A percentile compares a stretch with the other conserved stretches of the same genome.
Conservation (phyloP, 176 grass and related monocot species). For the Eragrostis nindensis region DNA sequence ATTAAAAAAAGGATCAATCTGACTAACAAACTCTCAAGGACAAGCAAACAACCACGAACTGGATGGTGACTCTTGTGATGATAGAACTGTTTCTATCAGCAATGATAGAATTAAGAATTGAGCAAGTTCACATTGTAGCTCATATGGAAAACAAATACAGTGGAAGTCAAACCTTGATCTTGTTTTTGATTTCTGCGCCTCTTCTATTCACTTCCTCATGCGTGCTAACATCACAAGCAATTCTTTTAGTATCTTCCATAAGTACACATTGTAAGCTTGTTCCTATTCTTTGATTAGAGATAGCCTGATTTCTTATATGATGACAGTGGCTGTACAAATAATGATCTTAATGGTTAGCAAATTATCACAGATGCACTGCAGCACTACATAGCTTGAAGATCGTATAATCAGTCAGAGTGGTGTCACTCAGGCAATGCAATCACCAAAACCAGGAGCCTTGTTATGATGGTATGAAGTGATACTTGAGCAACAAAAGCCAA, state of each 20-base stretch:
- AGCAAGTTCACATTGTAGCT: not conserved
- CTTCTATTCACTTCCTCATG: constrained; percentile 58
- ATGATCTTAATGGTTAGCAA: not conserved
- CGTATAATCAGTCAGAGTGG: constrained; percentile 40
- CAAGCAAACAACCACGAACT: not conserved
- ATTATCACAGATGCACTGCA: not conserved
- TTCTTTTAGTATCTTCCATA: constrained; percentile 46
- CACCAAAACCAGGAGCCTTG: constrained; percentile 52
- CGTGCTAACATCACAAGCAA: constrained; percentile 48
- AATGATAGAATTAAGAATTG: not conserved
- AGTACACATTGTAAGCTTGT: constrained; percentile 49
- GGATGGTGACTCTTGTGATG: not conserved
- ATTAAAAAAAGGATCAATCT: not conserved
- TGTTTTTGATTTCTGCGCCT: constrained; percentile 55
- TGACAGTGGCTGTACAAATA: constrained; percentile 50
- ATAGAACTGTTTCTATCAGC: not conserved
- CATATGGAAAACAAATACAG: not conserved
- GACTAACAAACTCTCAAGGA: not conserved
- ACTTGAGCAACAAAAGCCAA: not conserved
- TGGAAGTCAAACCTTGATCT: constrained; percentile 9
- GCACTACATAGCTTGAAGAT: not conserved
- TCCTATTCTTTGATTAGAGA: constrained; percentile 49
- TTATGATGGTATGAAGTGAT: not conserved
- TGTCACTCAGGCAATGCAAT: constrained; percentile 48
- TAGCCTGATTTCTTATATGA: constrained; percentile 48